Evolutionary conservation across 2,329 filamentous ascomycete species (phyloP), one percentile per base, ranked within the genome.

Genomic region (Aspergillus melleus): DNA sequence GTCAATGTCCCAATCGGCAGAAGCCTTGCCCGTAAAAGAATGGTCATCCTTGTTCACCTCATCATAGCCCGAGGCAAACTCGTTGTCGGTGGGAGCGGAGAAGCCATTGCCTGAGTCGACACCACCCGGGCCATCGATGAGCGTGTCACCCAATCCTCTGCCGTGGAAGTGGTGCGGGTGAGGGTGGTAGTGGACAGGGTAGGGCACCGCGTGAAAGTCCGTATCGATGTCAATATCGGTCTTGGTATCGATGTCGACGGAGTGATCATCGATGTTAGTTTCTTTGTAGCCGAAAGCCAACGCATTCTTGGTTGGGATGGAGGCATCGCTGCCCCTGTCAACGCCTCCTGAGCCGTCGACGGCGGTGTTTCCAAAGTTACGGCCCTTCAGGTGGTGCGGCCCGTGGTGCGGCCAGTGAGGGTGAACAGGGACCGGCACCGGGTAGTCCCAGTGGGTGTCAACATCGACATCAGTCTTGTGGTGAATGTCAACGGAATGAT

Each of bases 241-340:
- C 11, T 55, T 19, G 11, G 10, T 8, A 29, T 61, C 42, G 0
- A 47, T 11, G 11, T 58, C 39, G 2, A 61, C 32, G 0, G 63
- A 64, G 44, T 65, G 63, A 20, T 65, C 54, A 50, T 65, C 63
- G 0, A 46, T 52, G 9, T 55, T 44, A 0, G 39, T 30, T 1
- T 29, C 9, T 0, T 39, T 44, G 2, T 39, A 30, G 0, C 22
- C 3, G 0, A 26, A 26, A 0, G 20, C 22, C 11, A 50, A 55
- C 0, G 11, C 44, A 24, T 22, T 47, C 44, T 47, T 16, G 9
- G 44, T 47, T 1, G 19, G 39, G 2, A 20, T 47, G 9, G 19
- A 11, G n/a, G 10, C 22, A 22, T 47, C 44, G 19, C 11, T 47
- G 11, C 44, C 44, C 11, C 9, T 47, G 44, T 47, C 44, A 14